A percentile compares a stretch with the other conserved stretches of the same genome.
These are phyloP conservation scores for Kwoniella dejecticola DNA, from an alignment of 768 basidiomycete genomes.

Conservation along the genomic window DNA sequence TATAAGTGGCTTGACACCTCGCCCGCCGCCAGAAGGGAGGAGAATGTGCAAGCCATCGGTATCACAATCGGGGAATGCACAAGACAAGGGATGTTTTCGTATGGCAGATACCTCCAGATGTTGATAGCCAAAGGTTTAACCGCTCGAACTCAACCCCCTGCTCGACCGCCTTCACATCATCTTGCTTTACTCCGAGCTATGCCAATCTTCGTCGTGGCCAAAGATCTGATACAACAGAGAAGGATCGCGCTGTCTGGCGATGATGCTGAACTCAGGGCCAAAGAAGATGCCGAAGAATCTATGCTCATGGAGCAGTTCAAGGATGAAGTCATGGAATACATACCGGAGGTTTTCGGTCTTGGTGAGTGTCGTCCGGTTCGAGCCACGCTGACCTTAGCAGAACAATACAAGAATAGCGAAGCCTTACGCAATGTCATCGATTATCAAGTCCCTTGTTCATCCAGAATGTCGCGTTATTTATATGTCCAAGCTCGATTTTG, in stretches of 20 bases:
- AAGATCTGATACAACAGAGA: conserved; percentile 44
- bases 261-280: conserved; percentile 19
- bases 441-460: conserved; percentile 31
- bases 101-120: conserved; percentile 45
- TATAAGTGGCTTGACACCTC: conserved; percentile 51
- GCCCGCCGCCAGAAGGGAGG: conserved; percentile 28
- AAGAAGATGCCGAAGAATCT: conserved; percentile 34
- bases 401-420: conserved; percentile 35
- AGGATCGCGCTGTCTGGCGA: conserved; percentile 44
- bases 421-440: conserved; percentile 24
- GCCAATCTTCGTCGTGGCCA: conserved; percentile 46
- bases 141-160: conserved; percentile 18
- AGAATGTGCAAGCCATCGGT: conserved; percentile 46
- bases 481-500: conserved; percentile 46
- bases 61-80: conserved; percentile 50
- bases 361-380: conserved; percentile 17
- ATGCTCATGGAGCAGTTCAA: conserved; percentile 25
- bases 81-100: conserved; percentile 46
- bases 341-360: conserved; percentile 45
- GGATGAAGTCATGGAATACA: conserved; percentile 43
- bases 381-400: conserved; percentile 11
- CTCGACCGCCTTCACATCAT: conserved; percentile 35
- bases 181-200: conserved; percentile 35
- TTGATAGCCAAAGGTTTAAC: conserved; percentile 46
- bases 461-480: conserved; percentile 30